A percentile compares a stretch with the other conserved stretches of the same genome.
Conservation (phyloP, 192 early-diverging fungal genomes). For the Coemansia guatemalensis region DNA sequence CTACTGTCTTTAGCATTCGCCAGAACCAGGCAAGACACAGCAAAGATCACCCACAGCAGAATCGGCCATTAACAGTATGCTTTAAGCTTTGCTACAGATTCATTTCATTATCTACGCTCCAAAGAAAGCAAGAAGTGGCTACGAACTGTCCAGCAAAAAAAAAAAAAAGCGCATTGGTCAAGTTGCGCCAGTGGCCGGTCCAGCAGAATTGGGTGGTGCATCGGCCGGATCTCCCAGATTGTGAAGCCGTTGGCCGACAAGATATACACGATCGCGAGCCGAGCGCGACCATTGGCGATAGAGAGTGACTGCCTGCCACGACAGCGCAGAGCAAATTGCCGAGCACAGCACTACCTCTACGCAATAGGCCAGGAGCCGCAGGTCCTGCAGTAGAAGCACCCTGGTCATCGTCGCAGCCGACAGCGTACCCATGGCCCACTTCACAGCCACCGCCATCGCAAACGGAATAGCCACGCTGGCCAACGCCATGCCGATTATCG, state of each 20-base stretch:
- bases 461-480: constrained; percentile 14
- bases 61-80: background rate
- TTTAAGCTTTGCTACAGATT: background rate
- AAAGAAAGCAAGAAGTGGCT: constrained; percentile 6
- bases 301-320: constrained; percentile 28
- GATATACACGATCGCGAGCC: constrained; percentile 80
- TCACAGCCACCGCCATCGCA: constrained; percentile 9
- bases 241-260: constrained; percentile 82
- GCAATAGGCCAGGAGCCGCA: constrained; percentile 22
- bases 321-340: constrained; percentile 15
- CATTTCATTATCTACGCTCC: background rate
- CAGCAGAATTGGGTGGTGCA: background rate
- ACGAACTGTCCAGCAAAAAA: background rate
- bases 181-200: constrained; percentile 1
- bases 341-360: constrained; percentile 25
- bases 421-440: constrained; percentile 24
- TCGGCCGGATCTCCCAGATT: constrained; percentile 59
- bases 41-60: background rate
- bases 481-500: constrained; percentile 14
- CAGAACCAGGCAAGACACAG: background rate
- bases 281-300: constrained; percentile 71
- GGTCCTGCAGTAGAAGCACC: constrained; percentile 18
- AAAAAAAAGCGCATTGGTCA: constrained; percentile 2
- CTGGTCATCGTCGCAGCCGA: constrained; percentile 11
- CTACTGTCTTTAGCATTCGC: background rate